Evolutionary conservation across 164 flowering plant species (phyloP).

Genomic region (Chloranthus sessilifolius): DNA sequence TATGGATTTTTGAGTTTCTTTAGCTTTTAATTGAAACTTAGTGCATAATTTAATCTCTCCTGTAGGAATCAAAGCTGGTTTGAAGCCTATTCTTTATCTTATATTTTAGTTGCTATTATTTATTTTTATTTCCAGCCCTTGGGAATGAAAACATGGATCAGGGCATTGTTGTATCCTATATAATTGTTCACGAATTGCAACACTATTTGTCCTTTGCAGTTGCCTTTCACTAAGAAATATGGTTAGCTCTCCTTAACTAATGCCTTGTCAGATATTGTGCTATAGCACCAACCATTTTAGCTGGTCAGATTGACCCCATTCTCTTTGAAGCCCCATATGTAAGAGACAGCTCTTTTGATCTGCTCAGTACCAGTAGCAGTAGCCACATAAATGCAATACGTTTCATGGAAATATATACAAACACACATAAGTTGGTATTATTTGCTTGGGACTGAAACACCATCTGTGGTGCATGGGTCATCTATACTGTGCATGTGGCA

Average conservation of each 20-base stretch:
- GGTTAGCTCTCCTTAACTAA: constrained; percentile 24
- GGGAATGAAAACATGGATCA: constrained; percentile 56
- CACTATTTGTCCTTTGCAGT: no score
- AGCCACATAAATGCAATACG: no score
- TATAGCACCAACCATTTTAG: constrained; percentile 78
- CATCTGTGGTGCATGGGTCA: no score
- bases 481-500: no score
- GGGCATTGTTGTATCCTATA: constrained; percentile 71
- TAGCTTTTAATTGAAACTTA: constrained; percentile 3
- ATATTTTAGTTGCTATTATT: constrained; percentile 70
- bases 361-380: no score
- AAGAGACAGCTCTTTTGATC: constrained; percentile 27
- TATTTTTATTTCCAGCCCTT: constrained; percentile 79
- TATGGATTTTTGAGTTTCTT: not conserved
- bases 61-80: constrained; percentile 60
- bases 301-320: constrained; percentile 79
- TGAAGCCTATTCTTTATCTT: constrained; percentile 56
- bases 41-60: constrained; percentile 6
- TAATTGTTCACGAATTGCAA: not conserved
- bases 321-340: constrained; percentile 95
- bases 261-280: constrained; percentile 64
- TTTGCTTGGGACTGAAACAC: no score
- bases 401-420: no score
- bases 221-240: not conserved
- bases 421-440: no score